Conservation (phyloP, 495 filamentous ascomycete species). For the Daldinia bambusicola region DNA sequence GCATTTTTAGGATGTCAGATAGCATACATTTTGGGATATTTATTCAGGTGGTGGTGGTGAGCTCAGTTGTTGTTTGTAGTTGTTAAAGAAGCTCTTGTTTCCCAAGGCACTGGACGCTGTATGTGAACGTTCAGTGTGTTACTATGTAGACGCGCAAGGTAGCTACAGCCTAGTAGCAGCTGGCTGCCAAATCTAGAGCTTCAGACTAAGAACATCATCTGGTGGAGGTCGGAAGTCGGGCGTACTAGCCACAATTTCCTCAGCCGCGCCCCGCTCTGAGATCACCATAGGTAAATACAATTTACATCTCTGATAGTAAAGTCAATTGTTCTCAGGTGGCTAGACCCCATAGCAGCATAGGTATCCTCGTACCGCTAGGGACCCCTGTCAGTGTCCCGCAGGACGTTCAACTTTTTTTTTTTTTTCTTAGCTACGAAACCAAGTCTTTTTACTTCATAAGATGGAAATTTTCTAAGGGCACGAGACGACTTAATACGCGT, state of each 20-base stretch:
- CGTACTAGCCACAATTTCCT: constrained; percentile 35
- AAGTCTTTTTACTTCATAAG: constrained; percentile 12
- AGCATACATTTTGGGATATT: constrained; percentile 50
- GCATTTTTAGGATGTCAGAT: background rate
- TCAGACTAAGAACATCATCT: constrained; percentile 11
- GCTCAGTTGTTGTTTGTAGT: constrained; percentile 16
- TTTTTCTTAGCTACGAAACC: constrained; percentile 27
- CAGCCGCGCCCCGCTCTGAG: constrained; percentile 29
- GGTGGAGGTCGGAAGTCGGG: constrained; percentile 34
- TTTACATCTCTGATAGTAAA: background rate
- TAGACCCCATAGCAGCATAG: constrained; percentile 4
- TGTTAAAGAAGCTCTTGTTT: constrained; percentile 33
- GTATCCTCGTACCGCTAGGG: constrained; percentile 20
- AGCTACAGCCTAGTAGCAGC: constrained; percentile 52
- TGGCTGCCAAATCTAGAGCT: constrained; percentile 34
- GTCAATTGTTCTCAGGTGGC: background rate
- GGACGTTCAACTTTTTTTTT: constrained; percentile 46
- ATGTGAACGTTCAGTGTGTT: constrained; percentile 9
- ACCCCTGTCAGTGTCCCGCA: constrained; percentile 42
- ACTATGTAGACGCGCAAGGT: constrained; percentile 49
- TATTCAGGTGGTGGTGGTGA: constrained; percentile 5
- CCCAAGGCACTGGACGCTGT: constrained; percentile 12
- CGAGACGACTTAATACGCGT: constrained; percentile 35
- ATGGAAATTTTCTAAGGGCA: constrained; percentile 38
- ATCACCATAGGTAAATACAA: too few relatives aligned